Base-by-base conservation (phyloP, 2,329 filamentous ascomycete genomes). In the Dryadomyces quercus-mongolicae region DNA sequence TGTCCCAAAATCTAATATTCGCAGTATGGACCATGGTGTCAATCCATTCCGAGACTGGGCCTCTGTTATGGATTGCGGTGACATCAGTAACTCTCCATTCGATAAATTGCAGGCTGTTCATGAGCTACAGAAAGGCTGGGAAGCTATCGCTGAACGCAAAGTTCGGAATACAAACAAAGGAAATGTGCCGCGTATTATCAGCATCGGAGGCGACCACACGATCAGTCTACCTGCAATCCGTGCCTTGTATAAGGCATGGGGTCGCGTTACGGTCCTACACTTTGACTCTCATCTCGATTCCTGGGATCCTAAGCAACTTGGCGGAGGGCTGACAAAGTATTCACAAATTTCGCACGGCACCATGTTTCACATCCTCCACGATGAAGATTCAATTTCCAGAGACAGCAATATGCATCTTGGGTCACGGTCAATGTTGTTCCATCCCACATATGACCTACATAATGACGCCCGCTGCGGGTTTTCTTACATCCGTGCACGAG, bases 31-130 rank as follows among this genome's bases (percentile, higher is more conserved):
- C 47, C 43, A 53, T 16, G 38, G 46, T 34, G 16, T 45, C 12
- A 89, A 89, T 61, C 82, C 85, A 0, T 86, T 87, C 65, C 71
- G 73, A 22, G 84, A 80, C 16, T 88, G 85, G 83, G 84, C 85
- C 0, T 80, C 72, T 15, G 75, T 92, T 47, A 74, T 88, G 40
- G 87, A 92, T 68, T 91, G 86, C 62, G 87, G 88, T 31, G 87
- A 92, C 61, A 86, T 88, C 55, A 84, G 84, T 2, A 73, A 90
- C 56, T 87, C 84, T 0, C 86, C 84, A 9, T 83, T 91, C 59
- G 86, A 92, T 67, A 92, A 91, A 65, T 78, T 73, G 0, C 71
- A 90, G 0, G 87, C 88, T 0, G 70, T 91, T 55, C 75, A 76
- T 8, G 86, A 91, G 65, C 86, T 92, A 75, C 84, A 80, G 55